phyloP scores from a whole-genome alignment of 2,329 filamentous ascomycete species.

The Colletotrichum sp. region DNA sequence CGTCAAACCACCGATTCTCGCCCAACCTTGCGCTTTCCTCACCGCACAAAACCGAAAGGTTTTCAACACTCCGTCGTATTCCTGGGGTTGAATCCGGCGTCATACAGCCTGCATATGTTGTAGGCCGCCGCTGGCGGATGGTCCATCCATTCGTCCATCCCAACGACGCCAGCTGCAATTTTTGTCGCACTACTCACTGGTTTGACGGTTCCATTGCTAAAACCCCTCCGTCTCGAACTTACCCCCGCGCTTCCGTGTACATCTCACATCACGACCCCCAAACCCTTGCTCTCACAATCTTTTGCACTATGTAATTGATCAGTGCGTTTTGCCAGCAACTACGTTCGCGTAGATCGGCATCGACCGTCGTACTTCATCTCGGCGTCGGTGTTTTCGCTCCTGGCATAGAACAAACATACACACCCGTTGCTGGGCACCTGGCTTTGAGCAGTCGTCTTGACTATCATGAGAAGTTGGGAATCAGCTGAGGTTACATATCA shows the following conservation, averaged over 20 bases:
- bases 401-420: constrained; percentile 20
- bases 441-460: constrained; percentile 25
- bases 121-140: not conserved
- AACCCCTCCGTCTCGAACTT: not conserved
- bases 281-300: not conserved
- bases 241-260: not conserved
- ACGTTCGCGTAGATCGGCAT: constrained; percentile 21
- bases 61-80: not conserved
- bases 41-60: not conserved
- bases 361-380: not conserved
- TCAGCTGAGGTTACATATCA: constrained; percentile 23
- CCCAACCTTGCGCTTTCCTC: not conserved
- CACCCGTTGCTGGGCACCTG: constrained; percentile 25
- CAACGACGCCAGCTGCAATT: not conserved
- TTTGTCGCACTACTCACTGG: not conserved
- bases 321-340: constrained; percentile 8
- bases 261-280: no score
- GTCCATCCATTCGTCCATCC: not conserved
- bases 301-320: not conserved
- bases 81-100: not conserved
- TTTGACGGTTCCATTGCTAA: not conserved
- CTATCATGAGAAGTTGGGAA: constrained; percentile 25
- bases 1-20: not conserved
- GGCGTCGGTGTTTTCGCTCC: constrained; percentile 21
- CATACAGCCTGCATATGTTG: not conserved